A percentile compares a stretch with the other conserved stretches of the same genome.
phyloP scores from a whole-genome alignment of 495 filamentous ascomycete genomes.

The Penicillium waksmanii region DNA sequence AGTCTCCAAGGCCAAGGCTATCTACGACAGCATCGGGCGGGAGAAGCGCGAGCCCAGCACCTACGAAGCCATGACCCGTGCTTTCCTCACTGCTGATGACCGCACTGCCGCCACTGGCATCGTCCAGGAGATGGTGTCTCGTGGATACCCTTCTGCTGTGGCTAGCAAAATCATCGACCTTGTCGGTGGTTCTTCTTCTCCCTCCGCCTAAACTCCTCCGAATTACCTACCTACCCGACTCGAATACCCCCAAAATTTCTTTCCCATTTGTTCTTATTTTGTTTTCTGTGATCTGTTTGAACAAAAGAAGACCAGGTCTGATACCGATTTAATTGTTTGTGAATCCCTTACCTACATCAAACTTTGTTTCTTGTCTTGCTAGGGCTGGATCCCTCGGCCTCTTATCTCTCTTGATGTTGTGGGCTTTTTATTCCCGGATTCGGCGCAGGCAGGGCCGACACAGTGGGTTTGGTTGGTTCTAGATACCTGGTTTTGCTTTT shows the following conservation, averaged over 20 bases:
- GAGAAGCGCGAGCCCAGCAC: conserved; percentile 91
- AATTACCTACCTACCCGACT: no score
- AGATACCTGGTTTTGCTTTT: conserved; percentile 9
- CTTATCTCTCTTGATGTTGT: conserved; percentile 17
- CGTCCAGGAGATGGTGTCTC: conserved; percentile 86
- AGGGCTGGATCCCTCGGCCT: conserved; percentile 46
- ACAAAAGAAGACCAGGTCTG: conserved; percentile 21
- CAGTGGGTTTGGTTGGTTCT: conserved; percentile 19
- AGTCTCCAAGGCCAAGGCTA: conserved; percentile 73
- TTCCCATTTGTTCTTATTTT: conserved; percentile 16
- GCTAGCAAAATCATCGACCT: conserved; percentile 90
- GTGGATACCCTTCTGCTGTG: conserved; percentile 90
- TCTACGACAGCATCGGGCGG: conserved; percentile 75
- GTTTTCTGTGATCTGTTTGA: conserved; percentile 9
- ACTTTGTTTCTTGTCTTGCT: conserved; percentile 28
- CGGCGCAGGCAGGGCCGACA: conserved; percentile 24
- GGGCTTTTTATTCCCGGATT: conserved; percentile 28
- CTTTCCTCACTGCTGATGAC: conserved; percentile 83
- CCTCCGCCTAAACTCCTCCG: conserved; percentile 29
- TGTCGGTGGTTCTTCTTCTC: conserved; percentile 59
- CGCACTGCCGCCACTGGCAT: conserved; percentile 70
- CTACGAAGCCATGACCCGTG: conserved; percentile 98
- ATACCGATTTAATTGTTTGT: conserved; percentile 28
- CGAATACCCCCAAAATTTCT: conserved; percentile 2
- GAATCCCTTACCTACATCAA: background rate